Evolutionary conservation across 257 asterid species (phyloP).

Genomic region (Primulina eburnea): DNA sequence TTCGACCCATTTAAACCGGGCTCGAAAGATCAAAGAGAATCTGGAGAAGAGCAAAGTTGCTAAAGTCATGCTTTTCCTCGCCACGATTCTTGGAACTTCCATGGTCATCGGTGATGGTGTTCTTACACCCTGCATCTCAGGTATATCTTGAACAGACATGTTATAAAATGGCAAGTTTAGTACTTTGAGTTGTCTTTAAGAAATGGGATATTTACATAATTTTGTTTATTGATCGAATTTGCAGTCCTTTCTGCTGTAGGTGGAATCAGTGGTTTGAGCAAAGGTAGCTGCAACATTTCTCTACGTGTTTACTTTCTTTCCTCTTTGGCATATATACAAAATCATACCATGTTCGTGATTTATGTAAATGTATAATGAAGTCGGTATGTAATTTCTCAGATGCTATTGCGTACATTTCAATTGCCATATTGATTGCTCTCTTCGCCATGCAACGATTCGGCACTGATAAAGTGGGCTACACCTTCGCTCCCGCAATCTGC

Average conservation of each 20-base stretch:
- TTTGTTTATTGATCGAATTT: conserved; percentile 3
- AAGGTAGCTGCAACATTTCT: conserved; percentile 22
- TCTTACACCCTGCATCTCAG: conserved; percentile 74
- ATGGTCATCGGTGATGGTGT: conserved; percentile 91
- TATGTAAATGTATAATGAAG: not conserved
- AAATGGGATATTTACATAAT: not conserved
- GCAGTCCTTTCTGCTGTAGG: conserved; percentile 72
- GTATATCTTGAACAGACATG: not conserved
- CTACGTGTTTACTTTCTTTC: not conserved
- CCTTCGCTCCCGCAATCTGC: conserved; percentile 65
- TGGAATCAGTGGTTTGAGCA: conserved; percentile 46
- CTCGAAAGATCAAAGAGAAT: conserved; percentile 42
- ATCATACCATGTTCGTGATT: not conserved
- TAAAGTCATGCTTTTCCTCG: conserved; percentile 49
- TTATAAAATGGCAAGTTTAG: no score
- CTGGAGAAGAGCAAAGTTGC: conserved; percentile 51
- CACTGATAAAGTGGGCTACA: conserved; percentile 68
- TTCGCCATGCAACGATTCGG: conserved; percentile 66
- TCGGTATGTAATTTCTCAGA: conserved; percentile 32
- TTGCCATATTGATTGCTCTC: conserved; percentile 45
- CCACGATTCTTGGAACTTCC: conserved; percentile 69
- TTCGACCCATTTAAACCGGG: conserved; percentile 38
- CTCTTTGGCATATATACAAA: not conserved
- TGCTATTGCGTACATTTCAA: conserved; percentile 41
- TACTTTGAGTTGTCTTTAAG: no score